Evolutionary conservation across 2,329 filamentous ascomycete species (phyloP).

Genomic region (Diaporthe sp.): DNA sequence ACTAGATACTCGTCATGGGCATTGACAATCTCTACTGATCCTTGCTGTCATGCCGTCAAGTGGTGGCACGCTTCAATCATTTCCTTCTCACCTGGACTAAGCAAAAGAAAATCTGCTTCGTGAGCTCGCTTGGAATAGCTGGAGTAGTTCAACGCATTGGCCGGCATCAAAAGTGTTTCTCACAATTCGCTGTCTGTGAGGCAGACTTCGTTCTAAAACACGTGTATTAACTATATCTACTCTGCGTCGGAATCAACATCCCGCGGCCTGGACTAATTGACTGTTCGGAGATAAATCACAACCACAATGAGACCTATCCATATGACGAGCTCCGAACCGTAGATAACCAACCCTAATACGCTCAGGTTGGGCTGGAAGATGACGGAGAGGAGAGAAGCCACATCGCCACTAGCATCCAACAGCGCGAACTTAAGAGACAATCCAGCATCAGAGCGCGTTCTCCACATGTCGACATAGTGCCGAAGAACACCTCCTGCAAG

Average conservation of each 20-base stretch:
- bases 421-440: not conserved
- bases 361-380: not conserved
- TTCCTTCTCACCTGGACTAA: too few species aligned
- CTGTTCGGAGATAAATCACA: not conserved
- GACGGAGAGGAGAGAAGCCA: not conserved
- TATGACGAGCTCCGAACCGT: not conserved
- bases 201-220: too few species aligned
- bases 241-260: not conserved
- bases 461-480: conserved; percentile 6
- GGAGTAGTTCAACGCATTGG: too few species aligned
- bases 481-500: not conserved
- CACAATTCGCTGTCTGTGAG: too few species aligned
- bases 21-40: too few species aligned
- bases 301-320: not conserved
- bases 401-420: not conserved
- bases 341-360: not conserved
- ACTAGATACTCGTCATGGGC: too few species aligned
- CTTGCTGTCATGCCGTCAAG: too few species aligned
- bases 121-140: too few species aligned
- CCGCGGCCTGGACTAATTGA: not conserved
- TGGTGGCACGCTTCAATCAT: too few species aligned
- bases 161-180: too few species aligned
- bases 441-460: not conserved
- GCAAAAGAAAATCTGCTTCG: too few species aligned
- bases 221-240: too few species aligned